phyloP scores from a whole-genome alignment of 2,329 filamentous ascomycete genomes.

The Colletotrichum cordylinicola region DNA sequence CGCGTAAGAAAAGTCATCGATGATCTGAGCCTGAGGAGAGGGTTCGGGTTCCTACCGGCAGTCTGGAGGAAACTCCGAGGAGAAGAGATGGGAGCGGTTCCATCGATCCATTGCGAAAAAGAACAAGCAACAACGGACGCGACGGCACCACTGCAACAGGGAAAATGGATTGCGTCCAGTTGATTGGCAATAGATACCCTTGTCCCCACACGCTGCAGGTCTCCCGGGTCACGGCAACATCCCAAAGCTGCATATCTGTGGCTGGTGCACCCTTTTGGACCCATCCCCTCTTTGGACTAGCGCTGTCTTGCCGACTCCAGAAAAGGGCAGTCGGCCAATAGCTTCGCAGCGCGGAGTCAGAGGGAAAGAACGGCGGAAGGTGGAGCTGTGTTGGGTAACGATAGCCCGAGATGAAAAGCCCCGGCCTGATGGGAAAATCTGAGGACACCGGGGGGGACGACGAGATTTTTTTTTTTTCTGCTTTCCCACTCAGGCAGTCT shows the following conservation, averaged over 20 bases:
- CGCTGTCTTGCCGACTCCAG: neutral
- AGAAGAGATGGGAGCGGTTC: neutral
- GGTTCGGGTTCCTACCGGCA: neutral
- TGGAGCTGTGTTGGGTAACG: conserved; percentile 12
- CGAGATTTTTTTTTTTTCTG: neutral
- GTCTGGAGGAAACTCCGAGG: neutral
- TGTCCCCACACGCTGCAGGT: conserved; percentile 8
- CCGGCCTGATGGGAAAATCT: neutral
- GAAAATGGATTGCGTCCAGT: conserved; percentile 6
- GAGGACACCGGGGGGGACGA: neutral
- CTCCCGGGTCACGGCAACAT: conserved; percentile 12
- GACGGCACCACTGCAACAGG: neutral
- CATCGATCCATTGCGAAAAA: neutral
- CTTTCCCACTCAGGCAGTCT: neutral
- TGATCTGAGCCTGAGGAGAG: neutral
- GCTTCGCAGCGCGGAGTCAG: neutral
- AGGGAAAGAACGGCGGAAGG: conserved; percentile 1
- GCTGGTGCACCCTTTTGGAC: neutral
- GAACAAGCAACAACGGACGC: neutral
- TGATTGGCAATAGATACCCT: conserved; percentile 19
- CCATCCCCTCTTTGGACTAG: neutral
- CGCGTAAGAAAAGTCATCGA: neutral
- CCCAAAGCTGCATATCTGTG: conserved; percentile 8
- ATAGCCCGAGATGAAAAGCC: conserved; percentile 9
- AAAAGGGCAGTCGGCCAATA: neutral